Evolutionary conservation across 208 protist species (phyloP).

Genomic region (Trypanosoma mega): DNA sequence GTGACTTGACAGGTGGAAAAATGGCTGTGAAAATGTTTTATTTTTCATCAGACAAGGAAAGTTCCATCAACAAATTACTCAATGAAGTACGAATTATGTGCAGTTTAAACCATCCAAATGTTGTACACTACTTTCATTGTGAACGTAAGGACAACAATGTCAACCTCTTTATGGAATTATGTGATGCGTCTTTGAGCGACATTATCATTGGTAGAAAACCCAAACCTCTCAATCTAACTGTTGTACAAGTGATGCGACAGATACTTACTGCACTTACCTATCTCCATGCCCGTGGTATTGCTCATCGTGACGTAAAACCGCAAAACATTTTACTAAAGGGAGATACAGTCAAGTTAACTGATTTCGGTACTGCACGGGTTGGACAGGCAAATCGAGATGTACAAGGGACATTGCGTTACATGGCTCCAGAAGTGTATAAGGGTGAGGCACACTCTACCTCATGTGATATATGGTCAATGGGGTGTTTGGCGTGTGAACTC

Average conservation of each 20-base stretch:
- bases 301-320: slow-evolving; percentile 98
- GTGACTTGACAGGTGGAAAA: slow-evolving; percentile 89
- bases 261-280: slow-evolving; percentile 95
- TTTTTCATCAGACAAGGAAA: slow-evolving; percentile 66
- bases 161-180: slow-evolving; percentile 92
- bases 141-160: slow-evolving; percentile 86
- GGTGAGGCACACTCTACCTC: slow-evolving; percentile 76
- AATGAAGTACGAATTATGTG: slow-evolving; percentile 93
- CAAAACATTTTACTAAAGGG: slow-evolving; percentile 95
- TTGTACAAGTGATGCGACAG: slow-evolving; percentile 90
- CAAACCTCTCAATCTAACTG: slow-evolving; percentile 61
- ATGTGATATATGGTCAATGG: slow-evolving; percentile 92
- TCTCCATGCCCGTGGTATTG: slow-evolving; percentile 96
- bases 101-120: slow-evolving; percentile 90
- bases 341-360: slow-evolving; percentile 95
- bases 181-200: slow-evolving; percentile 81
- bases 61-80: slow-evolving; percentile 77
- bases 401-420: slow-evolving; percentile 91
- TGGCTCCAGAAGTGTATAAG: slow-evolving; percentile 91
- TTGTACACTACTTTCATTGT: slow-evolving; percentile 93
- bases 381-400: slow-evolving; percentile 70
- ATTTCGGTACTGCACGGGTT: slow-evolving; percentile 94
- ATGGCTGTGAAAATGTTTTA: slow-evolving; percentile 94
- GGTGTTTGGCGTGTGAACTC: slow-evolving; percentile 89
- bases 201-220: slow-evolving; percentile 55